Conservation (phyloP, 345 rosid species). For the Schrenkiella parvula region DNA sequence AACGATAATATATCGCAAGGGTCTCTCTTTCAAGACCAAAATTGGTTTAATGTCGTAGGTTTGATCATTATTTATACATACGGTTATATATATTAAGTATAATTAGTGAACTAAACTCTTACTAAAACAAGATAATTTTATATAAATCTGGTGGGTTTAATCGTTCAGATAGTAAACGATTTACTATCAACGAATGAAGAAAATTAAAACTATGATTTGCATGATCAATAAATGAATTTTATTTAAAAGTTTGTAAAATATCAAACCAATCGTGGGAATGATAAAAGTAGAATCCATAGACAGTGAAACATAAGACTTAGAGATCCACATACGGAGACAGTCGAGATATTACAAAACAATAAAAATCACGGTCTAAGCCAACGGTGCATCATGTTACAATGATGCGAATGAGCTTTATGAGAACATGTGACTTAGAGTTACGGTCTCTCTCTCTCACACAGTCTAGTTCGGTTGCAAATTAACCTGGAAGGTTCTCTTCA, state of each 20-base stretch:
- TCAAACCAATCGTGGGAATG: not conserved
- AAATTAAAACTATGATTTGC: not conserved
- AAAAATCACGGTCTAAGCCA: not conserved
- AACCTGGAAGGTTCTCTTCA: not conserved
- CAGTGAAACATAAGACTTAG: not conserved
- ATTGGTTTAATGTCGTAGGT: not conserved
- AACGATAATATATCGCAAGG: not conserved
- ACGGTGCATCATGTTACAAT: not conserved
- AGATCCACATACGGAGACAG: not conserved
- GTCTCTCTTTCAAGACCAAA: not conserved
- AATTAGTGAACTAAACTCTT: not conserved
- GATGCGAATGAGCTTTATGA: not conserved
- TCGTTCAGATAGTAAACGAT: not conserved
- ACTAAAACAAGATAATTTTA: not conserved
- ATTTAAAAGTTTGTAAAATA: no score
- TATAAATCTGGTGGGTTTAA: not conserved
- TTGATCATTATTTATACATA: not conserved
- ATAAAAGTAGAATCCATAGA: not conserved
- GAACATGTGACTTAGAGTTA: not conserved
- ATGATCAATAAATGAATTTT: not conserved
- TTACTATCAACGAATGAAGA: not conserved
- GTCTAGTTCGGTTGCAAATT: not conserved
- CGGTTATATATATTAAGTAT: not conserved
- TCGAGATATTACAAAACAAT: not conserved
- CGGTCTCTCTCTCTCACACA: not conserved